Percentiles rank a stretch among this genome's conserved stretches.
phyloP scores from a whole-genome alignment of 129 eudicot species.

The Flaveria trinervia region DNA sequence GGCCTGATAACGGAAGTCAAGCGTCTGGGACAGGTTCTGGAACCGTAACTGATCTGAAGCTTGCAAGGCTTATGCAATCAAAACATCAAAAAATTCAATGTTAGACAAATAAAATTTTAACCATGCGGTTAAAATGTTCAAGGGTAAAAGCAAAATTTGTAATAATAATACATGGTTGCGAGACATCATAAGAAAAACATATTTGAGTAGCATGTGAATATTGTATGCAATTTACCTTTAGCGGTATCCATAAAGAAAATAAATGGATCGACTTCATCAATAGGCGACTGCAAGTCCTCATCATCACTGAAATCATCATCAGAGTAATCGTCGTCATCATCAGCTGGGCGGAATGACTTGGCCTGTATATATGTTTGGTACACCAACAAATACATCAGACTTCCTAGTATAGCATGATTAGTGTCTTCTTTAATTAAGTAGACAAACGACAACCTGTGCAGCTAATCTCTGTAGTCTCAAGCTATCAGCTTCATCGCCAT shows the following conservation, averaged over 20 bases:
- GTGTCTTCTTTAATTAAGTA: constrained; percentile 7
- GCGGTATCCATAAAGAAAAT: constrained; percentile 78
- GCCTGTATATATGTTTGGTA: constrained; percentile 54
- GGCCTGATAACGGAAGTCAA: constrained; percentile 80
- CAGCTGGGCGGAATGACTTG: constrained; percentile 62
- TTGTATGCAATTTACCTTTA: constrained; percentile 48
- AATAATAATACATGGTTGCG: no score
- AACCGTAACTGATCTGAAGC: constrained; percentile 73
- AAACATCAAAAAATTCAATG: neutral
- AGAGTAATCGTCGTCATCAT: constrained; percentile 68
- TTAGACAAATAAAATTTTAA: neutral
- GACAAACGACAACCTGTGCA: constrained; percentile 59
- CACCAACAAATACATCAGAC: constrained; percentile 18
- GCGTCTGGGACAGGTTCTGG: constrained; percentile 79
- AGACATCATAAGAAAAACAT: neutral
- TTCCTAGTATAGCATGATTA: neutral
- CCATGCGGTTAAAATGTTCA: neutral
- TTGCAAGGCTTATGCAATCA: constrained; percentile 61
- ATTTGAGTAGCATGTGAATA: neutral
- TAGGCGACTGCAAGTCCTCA: constrained; percentile 89
- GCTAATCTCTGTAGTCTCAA: constrained; percentile 70
- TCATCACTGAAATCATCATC: constrained; percentile 93
- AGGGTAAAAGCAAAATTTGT: neutral
- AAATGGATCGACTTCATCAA: constrained; percentile 92
- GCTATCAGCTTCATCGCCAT: constrained; percentile 80